Base-by-base conservation (phyloP, 169 alveolate genomes). In the Perkinsus marinus region DNA sequence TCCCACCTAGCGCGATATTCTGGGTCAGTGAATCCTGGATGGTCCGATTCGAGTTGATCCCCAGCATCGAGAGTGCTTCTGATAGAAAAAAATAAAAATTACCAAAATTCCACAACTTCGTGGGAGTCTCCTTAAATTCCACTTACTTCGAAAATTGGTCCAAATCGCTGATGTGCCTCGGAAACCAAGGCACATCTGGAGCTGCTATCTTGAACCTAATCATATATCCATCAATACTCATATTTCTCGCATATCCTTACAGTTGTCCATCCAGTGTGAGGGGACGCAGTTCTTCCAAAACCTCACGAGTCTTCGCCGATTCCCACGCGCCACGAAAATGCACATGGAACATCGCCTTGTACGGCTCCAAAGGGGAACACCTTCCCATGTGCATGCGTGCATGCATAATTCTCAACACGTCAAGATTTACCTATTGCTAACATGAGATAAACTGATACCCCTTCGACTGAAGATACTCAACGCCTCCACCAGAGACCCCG, bases 21-120 rank as follows among this genome's bases (percentile, higher is more conserved):
- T 39, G 39, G 39, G 69, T 95, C 96, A 39, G 68, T 92, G 89
- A 95, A 94, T 30, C 95, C 94, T 19, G 96, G 96, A 47, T 95
- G 96, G 91, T 95, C 96, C 13, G 92, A 43, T 16, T 93, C 92
- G 16, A 93, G 89, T 17, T 95, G 94, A 22, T 89, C 94, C 0
- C 93, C 94, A 36, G 79, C 79, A 57, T 57, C 79, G 7, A 57
- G 79, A 2, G 79, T 57, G 34, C 79, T 57, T 30, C 79, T 57
- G 34, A 36, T 39, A 89, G 39, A 37, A 39, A 39, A 7, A 7
- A 30, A 90, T 41, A 30, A 10, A 22, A 39, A 26, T 30, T 89
- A 37, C n/a, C n/a, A n/a, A n/a, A n/a, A n/a, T n/a, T n/a, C n/a
- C n/a, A n/a, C n/a, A n/a, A n/a, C n/a, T n/a, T n/a, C n/a, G n/a